Conservation (phyloP, 768 basidiomycete species). For the Coprinopsis cinerea region DNA sequence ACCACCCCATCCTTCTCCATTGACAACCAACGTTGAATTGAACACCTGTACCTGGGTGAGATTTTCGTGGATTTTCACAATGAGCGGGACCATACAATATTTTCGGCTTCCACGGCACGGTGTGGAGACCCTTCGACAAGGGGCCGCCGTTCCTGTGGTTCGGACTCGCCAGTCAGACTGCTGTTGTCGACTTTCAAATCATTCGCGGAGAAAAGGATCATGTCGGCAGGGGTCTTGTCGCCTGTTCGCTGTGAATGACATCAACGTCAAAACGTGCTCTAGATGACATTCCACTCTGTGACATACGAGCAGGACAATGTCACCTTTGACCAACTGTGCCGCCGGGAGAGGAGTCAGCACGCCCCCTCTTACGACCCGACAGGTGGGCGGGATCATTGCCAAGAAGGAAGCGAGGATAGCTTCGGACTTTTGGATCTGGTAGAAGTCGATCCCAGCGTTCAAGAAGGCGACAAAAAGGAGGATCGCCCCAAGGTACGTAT, state of each 20-base stretch:
- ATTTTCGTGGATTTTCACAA: neutral
- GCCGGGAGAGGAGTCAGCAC: slow-evolving; percentile 51
- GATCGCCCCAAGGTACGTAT: slow-evolving; percentile 67
- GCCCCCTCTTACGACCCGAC: slow-evolving; percentile 56
- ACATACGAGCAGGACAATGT: slow-evolving; percentile 52
- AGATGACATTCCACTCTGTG: neutral
- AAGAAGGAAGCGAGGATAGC: slow-evolving; percentile 68
- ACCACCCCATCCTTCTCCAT: slow-evolving; percentile 70
- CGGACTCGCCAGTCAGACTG: slow-evolving; percentile 65
- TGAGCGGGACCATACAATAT: slow-evolving; percentile 34
- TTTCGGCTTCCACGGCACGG: slow-evolving; percentile 60
- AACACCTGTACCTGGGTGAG: slow-evolving; percentile 39
- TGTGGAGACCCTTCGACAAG: slow-evolving; percentile 37
- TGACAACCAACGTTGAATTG: slow-evolving; percentile 63
- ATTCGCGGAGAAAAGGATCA: slow-evolving; percentile 50
- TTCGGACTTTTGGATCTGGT: slow-evolving; percentile 69
- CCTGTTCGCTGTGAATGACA: slow-evolving; percentile 43
- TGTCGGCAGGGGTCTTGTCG: slow-evolving; percentile 68
- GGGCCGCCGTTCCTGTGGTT: slow-evolving; percentile 56
- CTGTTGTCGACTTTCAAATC: slow-evolving; percentile 71
- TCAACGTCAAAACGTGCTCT: neutral
- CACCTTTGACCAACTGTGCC: slow-evolving; percentile 58
- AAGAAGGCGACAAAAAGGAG: slow-evolving; percentile 62
- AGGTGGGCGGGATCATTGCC: slow-evolving; percentile 68
- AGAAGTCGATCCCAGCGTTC: slow-evolving; percentile 67